These are phyloP conservation scores for Rutstroemia sp. DNA, from an alignment of 2,329 filamentous ascomycete genomes.

Conservation along the genomic window DNA sequence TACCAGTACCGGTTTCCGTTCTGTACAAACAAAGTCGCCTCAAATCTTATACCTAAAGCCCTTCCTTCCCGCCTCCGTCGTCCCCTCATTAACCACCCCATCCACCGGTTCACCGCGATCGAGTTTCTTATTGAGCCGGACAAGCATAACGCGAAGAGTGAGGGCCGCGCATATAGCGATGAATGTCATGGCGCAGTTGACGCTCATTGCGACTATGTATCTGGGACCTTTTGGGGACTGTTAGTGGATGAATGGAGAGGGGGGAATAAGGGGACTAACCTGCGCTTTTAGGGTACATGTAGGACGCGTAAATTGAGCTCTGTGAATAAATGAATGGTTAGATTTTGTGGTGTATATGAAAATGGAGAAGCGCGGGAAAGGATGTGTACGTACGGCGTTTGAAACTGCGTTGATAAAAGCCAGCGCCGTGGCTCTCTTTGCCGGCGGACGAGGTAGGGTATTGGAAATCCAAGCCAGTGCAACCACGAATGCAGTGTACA, in stretches of 20 bases:
- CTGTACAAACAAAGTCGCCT: not conserved
- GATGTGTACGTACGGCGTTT: constrained; percentile 47
- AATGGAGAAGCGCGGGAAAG: constrained; percentile 60
- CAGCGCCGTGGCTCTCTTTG: constrained; percentile 53
- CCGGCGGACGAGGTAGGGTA: constrained; percentile 65
- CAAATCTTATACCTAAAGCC: constrained; percentile 7
- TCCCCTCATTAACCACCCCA: constrained; percentile 26
- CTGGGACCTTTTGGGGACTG: constrained; percentile 5
- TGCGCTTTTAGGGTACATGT: constrained; percentile 34
- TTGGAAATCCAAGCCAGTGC: constrained; percentile 69
- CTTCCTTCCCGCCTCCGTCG: not conserved
- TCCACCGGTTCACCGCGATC: constrained; percentile 49
- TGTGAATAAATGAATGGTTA: too few species aligned
- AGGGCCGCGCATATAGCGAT: constrained; percentile 58
- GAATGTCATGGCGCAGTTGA: constrained; percentile 59
- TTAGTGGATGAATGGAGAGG: too few species aligned
- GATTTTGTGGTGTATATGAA: too few species aligned
- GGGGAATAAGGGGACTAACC: not conserved
- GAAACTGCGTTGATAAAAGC: constrained; percentile 70
- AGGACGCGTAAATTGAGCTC: constrained; percentile 60
- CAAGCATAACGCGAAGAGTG: constrained; percentile 54
- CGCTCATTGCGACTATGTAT: constrained; percentile 46
- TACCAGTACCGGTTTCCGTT: too few species aligned
- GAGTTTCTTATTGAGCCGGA: constrained; percentile 60
- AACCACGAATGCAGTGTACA: constrained; percentile 62